Percentiles rank a stretch among this genome's conserved stretches.
These are phyloP conservation scores for Schizothecium vesticola DNA, from an alignment of 495 filamentous ascomycete genomes.

Conservation along the genomic window DNA sequence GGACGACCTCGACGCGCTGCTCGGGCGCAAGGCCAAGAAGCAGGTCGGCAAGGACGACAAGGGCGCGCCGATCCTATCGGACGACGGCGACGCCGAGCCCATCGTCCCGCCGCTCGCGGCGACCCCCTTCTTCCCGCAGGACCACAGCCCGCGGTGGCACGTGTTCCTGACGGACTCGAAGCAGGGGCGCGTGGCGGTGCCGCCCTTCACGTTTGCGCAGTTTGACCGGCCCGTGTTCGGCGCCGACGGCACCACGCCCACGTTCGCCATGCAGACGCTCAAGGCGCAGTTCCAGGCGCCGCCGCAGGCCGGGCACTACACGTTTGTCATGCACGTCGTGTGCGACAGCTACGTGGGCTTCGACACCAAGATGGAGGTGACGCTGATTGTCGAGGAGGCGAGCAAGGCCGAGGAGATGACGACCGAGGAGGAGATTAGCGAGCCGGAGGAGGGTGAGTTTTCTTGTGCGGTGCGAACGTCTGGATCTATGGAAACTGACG, in stretches of 20 bases:
- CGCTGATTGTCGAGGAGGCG: constrained; percentile 81
- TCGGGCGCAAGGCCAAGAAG: constrained; percentile 68
- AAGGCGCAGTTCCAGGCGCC: constrained; percentile 98
- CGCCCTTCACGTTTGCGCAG: constrained; percentile 81
- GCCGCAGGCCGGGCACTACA: constrained; percentile 85
- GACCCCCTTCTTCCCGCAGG: constrained; percentile 82
- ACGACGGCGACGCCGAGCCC: constrained; percentile 50
- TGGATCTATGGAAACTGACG: constrained; percentile 13
- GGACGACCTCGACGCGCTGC: constrained; percentile 81
- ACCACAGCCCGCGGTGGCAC: constrained; percentile 86
- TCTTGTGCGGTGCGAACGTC: too few species aligned
- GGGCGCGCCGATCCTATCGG: constrained; percentile 48
- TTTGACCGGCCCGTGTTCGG: constrained; percentile 85
- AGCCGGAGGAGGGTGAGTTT: constrained; percentile 89
- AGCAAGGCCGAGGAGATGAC: constrained; percentile 74
- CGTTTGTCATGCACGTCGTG: constrained; percentile 84
- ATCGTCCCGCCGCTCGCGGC: constrained; percentile 76
- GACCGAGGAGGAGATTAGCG: constrained; percentile 89
- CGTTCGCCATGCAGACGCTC: constrained; percentile 87
- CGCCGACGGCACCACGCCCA: constrained; percentile 62
- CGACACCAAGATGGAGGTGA: constrained; percentile 83
- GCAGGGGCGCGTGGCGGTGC: constrained; percentile 90
- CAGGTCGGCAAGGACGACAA: constrained; percentile 51
- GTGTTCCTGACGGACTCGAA: constrained; percentile 90
- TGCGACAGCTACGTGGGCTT: constrained; percentile 94